These are phyloP conservation scores for Populus alba DNA, from an alignment of 345 rosid species.

Conservation along the genomic window DNA sequence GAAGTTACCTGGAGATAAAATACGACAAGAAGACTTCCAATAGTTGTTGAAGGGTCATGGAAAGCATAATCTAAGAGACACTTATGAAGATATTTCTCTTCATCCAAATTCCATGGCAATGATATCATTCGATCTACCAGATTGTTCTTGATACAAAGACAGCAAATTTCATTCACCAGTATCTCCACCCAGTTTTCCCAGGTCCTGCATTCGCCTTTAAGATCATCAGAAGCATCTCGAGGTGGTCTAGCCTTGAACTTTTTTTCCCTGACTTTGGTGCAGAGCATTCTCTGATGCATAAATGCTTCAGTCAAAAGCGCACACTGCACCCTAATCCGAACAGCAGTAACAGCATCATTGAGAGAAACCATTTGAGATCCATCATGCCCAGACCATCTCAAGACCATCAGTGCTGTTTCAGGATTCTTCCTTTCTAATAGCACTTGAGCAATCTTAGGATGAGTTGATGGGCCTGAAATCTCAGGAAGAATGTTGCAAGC, in stretches of 20 bases:
- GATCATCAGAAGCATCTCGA: conserved; percentile 32
- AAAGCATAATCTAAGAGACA: conserved; percentile 74
- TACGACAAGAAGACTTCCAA: conserved; percentile 79
- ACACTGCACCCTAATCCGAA: conserved; percentile 87
- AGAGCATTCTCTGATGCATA: conserved; percentile 75
- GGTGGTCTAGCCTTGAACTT: conserved; percentile 43
- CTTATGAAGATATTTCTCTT: conserved; percentile 77
- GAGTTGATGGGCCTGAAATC: conserved; percentile 72
- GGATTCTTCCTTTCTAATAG: conserved; percentile 83
- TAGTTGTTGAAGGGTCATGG: conserved; percentile 65
- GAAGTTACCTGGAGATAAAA: conserved; percentile 83
- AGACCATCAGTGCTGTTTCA: conserved; percentile 80
- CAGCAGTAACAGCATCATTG: conserved; percentile 78
- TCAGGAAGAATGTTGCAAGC: conserved; percentile 86
- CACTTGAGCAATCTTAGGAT: conserved; percentile 89
- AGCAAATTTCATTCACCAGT: conserved; percentile 83
- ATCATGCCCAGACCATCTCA: conserved; percentile 90
- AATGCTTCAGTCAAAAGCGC: conserved; percentile 94
- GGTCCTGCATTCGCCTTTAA: conserved; percentile 40
- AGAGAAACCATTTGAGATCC: conserved; percentile 60
- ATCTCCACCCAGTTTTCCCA: conserved; percentile 82
- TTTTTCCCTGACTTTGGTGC: conserved; percentile 62
- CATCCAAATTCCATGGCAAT: conserved; percentile 88
- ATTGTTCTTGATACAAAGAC: conserved; percentile 80
- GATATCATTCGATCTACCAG: conserved; percentile 84